Percentiles rank a stretch among this genome's conserved stretches.
Evolutionary conservation across 768 basidiomycete species (phyloP).

Genomic region (Leucocoprinus birnbaumii): DNA sequence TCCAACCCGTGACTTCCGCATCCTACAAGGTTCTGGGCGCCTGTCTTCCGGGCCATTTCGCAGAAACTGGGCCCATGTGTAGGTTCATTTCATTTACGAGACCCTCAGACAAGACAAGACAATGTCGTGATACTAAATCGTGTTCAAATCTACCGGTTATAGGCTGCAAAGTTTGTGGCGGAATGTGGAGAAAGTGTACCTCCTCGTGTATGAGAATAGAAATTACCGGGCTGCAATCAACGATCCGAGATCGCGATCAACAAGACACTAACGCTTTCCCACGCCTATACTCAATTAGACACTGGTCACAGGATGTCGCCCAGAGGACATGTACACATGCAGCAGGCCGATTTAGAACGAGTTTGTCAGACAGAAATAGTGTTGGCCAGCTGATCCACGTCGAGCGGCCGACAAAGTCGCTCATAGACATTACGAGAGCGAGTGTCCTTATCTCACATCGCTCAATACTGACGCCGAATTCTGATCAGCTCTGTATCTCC

Average conservation of each 20-base stretch:
- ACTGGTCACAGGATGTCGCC: neutral
- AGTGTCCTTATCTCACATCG: neutral
- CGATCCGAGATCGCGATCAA: slow-evolving; percentile 8
- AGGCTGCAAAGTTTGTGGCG: neutral
- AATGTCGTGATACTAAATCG: neutral
- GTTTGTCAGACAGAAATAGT: neutral
- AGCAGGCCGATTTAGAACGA: neutral
- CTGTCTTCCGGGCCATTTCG: slow-evolving; percentile 1
- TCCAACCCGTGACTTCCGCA: slow-evolving; percentile 17
- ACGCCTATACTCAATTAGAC: neutral
- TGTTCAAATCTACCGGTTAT: neutral
- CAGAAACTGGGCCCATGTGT: neutral
- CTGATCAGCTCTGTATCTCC: too few species aligned
- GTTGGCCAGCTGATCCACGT: neutral
- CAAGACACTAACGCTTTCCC: neutral
- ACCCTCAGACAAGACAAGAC: neutral
- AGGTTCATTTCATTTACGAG: neutral
- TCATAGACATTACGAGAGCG: neutral
- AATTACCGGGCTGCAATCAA: neutral
- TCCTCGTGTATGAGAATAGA: slow-evolving; percentile 10
- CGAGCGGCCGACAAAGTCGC: neutral
- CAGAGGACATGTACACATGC: too few species aligned
- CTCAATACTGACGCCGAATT: too few species aligned
- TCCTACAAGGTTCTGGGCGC: slow-evolving; percentile 10
- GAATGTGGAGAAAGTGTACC: neutral